Evolutionary conservation across 2,329 filamentous ascomycete genomes (phyloP).

Genomic region (Xylariaceae sp.): DNA sequence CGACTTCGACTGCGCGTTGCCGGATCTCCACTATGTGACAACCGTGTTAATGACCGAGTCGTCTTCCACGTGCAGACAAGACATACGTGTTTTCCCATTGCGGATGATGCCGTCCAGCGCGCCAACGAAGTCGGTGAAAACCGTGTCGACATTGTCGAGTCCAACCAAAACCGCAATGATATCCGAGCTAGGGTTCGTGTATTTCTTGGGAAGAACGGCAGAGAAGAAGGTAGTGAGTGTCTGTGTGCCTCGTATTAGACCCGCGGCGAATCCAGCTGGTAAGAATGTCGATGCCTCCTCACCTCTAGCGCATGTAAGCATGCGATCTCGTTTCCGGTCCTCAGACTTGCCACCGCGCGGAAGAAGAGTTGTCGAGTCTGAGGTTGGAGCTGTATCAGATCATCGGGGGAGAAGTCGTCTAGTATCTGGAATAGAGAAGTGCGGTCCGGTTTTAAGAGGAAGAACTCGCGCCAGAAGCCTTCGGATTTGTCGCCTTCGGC

Average conservation of each 20-base stretch:
- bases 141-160: slow-evolving; percentile 76
- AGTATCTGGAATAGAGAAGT: slow-evolving; percentile 63
- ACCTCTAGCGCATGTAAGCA: slow-evolving; percentile 85
- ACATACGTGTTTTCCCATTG: slow-evolving; percentile 64
- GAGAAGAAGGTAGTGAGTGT: slow-evolving; percentile 86
- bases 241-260: slow-evolving; percentile 49
- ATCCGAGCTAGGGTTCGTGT: slow-evolving; percentile 91
- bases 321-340: slow-evolving; percentile 53
- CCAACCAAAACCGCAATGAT: slow-evolving; percentile 87
- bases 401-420: slow-evolving; percentile 63
- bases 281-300: slow-evolving; percentile 31
- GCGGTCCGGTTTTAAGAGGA: slow-evolving; percentile 77
- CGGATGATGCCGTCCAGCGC: slow-evolving; percentile 78
- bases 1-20: slow-evolving; percentile 72
- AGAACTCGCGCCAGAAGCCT: slow-evolving; percentile 95
- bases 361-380: slow-evolving; percentile 75
- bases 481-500: slow-evolving; percentile 68
- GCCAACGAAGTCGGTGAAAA: slow-evolving; percentile 84
- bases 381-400: slow-evolving; percentile 70
- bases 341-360: slow-evolving; percentile 65
- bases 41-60: slow-evolving; percentile 3
- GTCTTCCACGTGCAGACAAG: background rate
- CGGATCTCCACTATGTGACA: slow-evolving; percentile 59
- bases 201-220: slow-evolving; percentile 78
- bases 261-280: background rate